Percentiles rank a stretch among this genome's conserved stretches.
phyloP scores from a whole-genome alignment of 2,329 filamentous ascomycete genomes.

The Seiridium unicorne region DNA sequence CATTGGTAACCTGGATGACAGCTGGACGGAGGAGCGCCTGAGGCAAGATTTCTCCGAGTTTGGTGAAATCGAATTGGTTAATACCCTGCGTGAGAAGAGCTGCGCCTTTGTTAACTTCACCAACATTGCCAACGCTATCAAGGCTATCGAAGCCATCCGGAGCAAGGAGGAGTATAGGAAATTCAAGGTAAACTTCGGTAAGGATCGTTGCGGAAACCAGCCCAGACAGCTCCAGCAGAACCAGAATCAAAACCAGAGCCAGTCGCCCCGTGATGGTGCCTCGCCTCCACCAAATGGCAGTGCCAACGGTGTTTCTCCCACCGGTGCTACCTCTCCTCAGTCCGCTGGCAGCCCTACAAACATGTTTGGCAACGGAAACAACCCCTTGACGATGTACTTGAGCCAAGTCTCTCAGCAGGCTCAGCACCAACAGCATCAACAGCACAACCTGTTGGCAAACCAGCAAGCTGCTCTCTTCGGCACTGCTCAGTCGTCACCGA shows the following conservation, averaged over 20 bases:
- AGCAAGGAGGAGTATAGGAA: slow-evolving; percentile 95
- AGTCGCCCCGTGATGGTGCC: slow-evolving; percentile 65
- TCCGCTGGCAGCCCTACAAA: slow-evolving; percentile 56
- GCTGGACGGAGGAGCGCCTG: slow-evolving; percentile 93
- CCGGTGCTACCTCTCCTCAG: slow-evolving; percentile 52
- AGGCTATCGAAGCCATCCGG: slow-evolving; percentile 94
- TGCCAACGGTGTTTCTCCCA: slow-evolving; percentile 58
- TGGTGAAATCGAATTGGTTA: slow-evolving; percentile 96
- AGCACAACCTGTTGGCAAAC: slow-evolving; percentile 67
- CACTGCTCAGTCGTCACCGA: slow-evolving; percentile 61
- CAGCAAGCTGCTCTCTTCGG: slow-evolving; percentile 83
- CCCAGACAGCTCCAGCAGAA: slow-evolving; percentile 77
- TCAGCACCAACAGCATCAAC: slow-evolving; percentile 73
- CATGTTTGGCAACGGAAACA: slow-evolving; percentile 79
- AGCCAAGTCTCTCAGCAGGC: slow-evolving; percentile 75
- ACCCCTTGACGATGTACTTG: slow-evolving; percentile 90
- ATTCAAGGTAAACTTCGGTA: slow-evolving; percentile 99
- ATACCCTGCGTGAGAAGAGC: slow-evolving; percentile 95
- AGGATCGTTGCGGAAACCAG: slow-evolving; percentile 95
- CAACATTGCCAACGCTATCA: slow-evolving; percentile 99
- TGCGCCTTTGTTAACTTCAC: slow-evolving; percentile 99
- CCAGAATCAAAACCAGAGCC: slow-evolving; percentile 57
- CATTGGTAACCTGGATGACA: slow-evolving; percentile 94
- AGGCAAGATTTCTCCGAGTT: slow-evolving; percentile 97
- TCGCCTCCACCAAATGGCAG: slow-evolving; percentile 60